phyloP scores from a whole-genome alignment of 106 monocot species.

The Acorus gramineus region DNA sequence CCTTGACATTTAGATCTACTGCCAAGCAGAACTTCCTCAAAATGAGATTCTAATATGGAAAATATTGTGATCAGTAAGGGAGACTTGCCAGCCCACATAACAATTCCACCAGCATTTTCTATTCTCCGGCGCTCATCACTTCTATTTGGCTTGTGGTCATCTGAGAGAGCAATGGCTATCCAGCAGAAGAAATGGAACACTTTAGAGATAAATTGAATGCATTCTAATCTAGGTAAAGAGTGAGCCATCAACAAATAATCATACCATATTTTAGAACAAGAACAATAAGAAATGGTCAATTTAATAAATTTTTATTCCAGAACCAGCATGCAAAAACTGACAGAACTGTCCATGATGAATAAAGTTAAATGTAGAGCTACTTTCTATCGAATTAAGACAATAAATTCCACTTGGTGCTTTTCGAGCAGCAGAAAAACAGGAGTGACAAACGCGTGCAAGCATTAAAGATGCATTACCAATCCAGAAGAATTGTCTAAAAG shows the following conservation, averaged over 20 bases:
- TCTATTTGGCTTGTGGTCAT: slow-evolving; percentile 96
- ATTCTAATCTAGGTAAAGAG: no score
- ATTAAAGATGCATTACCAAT: no score
- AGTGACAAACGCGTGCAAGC: no score
- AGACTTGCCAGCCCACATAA: slow-evolving; percentile 73
- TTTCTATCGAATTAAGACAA: no score
- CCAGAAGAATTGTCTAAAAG: no score
- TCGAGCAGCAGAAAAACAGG: no score
- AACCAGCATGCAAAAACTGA: not conserved
- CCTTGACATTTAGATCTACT: not conserved
- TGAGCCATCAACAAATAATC: no score
- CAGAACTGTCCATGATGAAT: no score
- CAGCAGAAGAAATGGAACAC: slow-evolving; percentile 7
- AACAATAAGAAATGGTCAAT: not conserved
- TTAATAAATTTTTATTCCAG: not conserved
- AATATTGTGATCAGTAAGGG: not conserved
- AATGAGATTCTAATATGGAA: not conserved
- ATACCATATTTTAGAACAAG: no score
- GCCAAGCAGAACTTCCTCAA: not conserved
- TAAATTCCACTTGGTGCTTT: no score
- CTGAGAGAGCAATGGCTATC: slow-evolving; percentile 69
- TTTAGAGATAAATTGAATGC: not conserved
- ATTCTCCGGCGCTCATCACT: slow-evolving; percentile 85
- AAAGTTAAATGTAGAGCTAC: no score
- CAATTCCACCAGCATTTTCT: slow-evolving; percentile 83